Conservation (phyloP, 1,139 yeast species). For the Pichia sp. region DNA sequence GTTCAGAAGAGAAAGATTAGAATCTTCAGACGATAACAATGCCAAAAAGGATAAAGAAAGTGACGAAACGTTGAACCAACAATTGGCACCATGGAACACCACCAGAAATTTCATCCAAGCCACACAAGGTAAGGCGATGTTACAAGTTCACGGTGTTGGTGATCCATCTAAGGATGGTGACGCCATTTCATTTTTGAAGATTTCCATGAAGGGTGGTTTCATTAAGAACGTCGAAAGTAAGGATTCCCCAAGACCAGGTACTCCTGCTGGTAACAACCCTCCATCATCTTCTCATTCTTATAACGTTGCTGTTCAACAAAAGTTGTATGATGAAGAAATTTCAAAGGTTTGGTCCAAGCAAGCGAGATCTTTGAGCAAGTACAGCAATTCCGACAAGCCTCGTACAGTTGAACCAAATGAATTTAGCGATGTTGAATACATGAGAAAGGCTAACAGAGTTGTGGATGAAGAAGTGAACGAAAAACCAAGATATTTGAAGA, state of each 20-base stretch:
- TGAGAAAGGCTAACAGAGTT: constrained; percentile 38
- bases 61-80: constrained; percentile 69
- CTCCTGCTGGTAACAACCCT: constrained; percentile 8
- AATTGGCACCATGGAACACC: constrained; percentile 90
- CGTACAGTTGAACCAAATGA: constrained; percentile 35
- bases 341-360: constrained; percentile 91
- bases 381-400: constrained; percentile 25
- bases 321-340: constrained; percentile 89
- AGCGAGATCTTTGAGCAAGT: constrained; percentile 56
- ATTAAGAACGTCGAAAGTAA: constrained; percentile 33
- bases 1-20: constrained; percentile 30
- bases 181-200: constrained; percentile 84
- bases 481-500: constrained; percentile 56
- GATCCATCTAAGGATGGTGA: constrained; percentile 94
- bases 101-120: constrained; percentile 90
- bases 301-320: constrained; percentile 85
- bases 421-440: constrained; percentile 33
- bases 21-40: not conserved
- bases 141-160: constrained; percentile 95
- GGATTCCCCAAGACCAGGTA: constrained; percentile 13
- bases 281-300: constrained; percentile 60
- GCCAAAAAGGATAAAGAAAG: constrained; percentile 27
- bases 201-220: constrained; percentile 96
- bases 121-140: constrained; percentile 96
- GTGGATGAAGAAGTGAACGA: constrained; percentile 37